Base-by-base conservation (phyloP, 129 eudicot species). In the Flaveria sonorensis region DNA sequence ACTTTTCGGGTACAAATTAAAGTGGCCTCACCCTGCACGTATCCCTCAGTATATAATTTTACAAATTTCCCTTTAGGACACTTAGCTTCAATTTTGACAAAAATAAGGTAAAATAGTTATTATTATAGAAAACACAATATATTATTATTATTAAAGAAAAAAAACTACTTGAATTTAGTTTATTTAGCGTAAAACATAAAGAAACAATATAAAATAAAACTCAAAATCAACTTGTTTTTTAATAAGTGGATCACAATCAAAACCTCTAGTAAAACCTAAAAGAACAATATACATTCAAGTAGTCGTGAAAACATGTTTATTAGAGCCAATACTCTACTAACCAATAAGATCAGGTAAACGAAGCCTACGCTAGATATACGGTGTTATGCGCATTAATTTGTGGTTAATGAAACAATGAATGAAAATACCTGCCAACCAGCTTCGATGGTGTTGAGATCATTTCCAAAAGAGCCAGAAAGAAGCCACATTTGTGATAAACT, bases 401-500 rank as follows among this genome's bases (percentile, higher is more conserved):
- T 2, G 48, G 14, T 45, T 45, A 45, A 12, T 36, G 40, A 6
- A 73, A 52, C 11, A 3, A 7, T 40, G 6, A 55, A 18, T 55
- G 3, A 59, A 21, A 1, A 32, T 5, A 74, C 99, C 97, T 94
- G 99, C 99, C 99, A 94, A 71, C 99, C 99, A 87, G 99, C 92
- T 91, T 94, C 99, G 81, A 94, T 94, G 79, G 97, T 94, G 86
- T 94, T 94, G 70, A 91, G 92, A 83, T 94, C 99, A 83, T 87
- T 65, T 8, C 96, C 97, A 86, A 91, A 94, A 12, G 96, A 86
- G 42, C 99, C 99, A 53, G 99, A 88, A 47, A 94, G 86, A 50
- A 91, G 88, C 99, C 99, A 94, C 83, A 94, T 63, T 79, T 94
- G 99, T 70, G 99, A 91, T 62, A 94, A 79, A 84, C 99, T 94